Evolutionary conservation across 2,329 filamentous ascomycete species (phyloP), one percentile per base, ranked within the genome.

Genomic region (Fusarium lyarnte): DNA sequence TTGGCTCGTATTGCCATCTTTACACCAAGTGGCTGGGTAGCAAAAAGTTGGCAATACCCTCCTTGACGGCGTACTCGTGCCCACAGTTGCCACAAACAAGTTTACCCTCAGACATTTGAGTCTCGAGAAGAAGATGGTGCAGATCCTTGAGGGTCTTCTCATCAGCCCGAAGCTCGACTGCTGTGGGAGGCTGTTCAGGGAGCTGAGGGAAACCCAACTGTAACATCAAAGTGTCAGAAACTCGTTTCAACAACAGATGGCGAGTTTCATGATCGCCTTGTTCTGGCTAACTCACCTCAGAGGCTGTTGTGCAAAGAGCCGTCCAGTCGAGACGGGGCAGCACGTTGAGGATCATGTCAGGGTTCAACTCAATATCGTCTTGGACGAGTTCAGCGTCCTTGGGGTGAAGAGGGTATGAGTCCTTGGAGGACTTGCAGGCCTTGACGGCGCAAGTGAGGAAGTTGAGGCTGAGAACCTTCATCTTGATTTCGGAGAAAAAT

Each of bases 401-500:
- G 62, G 96, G 95, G 82, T 98, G 96, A 21, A 99, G 88, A 5
- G 96, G 96, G 79, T 97, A 98, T 29, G 94, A 94, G 58, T 88
- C 85, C 10, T 92, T 86, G 36, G 92, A 91, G 63, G 90, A 89
- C 84, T 97, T 97, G 92, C 96, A 99, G 63, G 93, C 87, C 87
- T 98, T 98, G 80, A 97, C 93, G 70, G 96, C 95, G 87, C 96
- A 99, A 78, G 94, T 96, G 74, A 98, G 87, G 84, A 99, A 99
- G 84, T 98, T 98, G 78, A 97, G 91, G 69, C 94, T 98, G 58
- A 98, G 90, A 71, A 98, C 87, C 83, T 98, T 98, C 96, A 99
- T 99, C 31, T 70, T 47, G 2, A 7, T 23, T 17, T 8, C 31
- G 33, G 29, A 35, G 21, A 31, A 23, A 36, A 19, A 31, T 53